phyloP scores from a whole-genome alignment of 345 rosid species.

The Erysimum cheiranthoides region DNA sequence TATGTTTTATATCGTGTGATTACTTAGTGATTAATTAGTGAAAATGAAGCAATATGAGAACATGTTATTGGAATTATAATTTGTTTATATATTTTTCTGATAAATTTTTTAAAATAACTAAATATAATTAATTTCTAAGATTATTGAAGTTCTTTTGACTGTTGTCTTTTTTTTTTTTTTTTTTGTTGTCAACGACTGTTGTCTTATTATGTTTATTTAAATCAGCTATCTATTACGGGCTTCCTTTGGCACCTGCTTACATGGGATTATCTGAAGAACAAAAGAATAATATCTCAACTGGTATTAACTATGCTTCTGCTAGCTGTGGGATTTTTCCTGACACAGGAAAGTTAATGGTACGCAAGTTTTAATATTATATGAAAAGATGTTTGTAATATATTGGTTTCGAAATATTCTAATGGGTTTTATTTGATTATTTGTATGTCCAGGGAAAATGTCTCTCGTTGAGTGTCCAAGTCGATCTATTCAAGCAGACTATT shows the following conservation, averaged over 20 bases:
- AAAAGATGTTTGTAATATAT: neutral
- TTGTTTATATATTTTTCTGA: neutral
- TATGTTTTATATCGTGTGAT: constrained; percentile 1
- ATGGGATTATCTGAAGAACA: constrained; percentile 36
- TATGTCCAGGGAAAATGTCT: constrained; percentile 39
- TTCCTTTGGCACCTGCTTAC: constrained; percentile 43
- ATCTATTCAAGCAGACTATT: constrained; percentile 28
- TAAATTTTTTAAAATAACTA: neutral
- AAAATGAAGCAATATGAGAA: neutral
- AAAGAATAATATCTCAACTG: constrained; percentile 36
- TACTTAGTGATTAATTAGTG: too few relatives aligned
- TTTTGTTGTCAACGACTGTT: too few relatives aligned
- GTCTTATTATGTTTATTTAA: neutral
- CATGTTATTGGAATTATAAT: neutral
- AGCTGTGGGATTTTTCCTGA: constrained; percentile 42
- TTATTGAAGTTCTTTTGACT: neutral
- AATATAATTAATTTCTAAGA: too few relatives aligned
- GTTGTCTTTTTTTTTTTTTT: too few relatives aligned
- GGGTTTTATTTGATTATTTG: constrained; percentile 9
- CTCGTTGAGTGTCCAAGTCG: constrained; percentile 39
- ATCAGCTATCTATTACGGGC: constrained; percentile 42
- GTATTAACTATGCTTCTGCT: constrained; percentile 48
- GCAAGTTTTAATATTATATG: constrained; percentile 13
- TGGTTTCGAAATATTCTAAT: neutral
- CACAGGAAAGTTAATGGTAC: constrained; percentile 21